Base-by-base conservation (phyloP, 257 asterid genomes). In the Primulina eburnea region DNA sequence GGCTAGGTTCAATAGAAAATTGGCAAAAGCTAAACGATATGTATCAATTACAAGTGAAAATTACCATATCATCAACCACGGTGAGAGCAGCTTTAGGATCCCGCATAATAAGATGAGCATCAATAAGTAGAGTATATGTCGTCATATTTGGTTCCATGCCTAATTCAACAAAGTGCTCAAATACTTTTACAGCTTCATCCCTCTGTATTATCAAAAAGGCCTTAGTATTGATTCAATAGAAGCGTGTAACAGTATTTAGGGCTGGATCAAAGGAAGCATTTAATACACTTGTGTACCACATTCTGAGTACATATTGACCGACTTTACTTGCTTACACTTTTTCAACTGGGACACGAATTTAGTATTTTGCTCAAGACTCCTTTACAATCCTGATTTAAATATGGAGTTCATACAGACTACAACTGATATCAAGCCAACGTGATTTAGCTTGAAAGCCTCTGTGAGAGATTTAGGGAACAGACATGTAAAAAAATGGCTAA, bases 131-230 rank as follows among this genome's bases (percentile, higher is more conserved):
- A 68, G 89, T 79, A 79, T 81, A 91, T 1, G 99, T 86, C 58
- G 83, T 89, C 62, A 70, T 78, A 73, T 94, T 89, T 55, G 97
- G 97, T 73, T 85, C 84, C 79, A 91, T 65, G 50, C 96, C 96
- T 73, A 75, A 71, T 20, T 89, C 81, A 62, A 75, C 76, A 32
- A 91, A 88, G 85, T 91, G 97, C 77, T 86, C 93, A 64, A 78
- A 85, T 71, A 94, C 97, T 82, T 89, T 83, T 60, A 81, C 76
- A n/a, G 96, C 97, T 82, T 94, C 97, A 82, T 94, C 96, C 67
- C 83, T 86, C 99, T 94, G 95, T 80, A 71, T 80, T 74, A 73
- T n/a, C n/a, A 12, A 59, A 77, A 63, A 73, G 53, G 68, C 38
- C 66, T 26, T 67, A 65, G 6, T 1, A 66, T 62, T 33, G 60